Evolutionary conservation across 106 monocot species (phyloP), one percentile per base, ranked within the genome.

Genomic region (Alisma plantagoaquatica): DNA sequence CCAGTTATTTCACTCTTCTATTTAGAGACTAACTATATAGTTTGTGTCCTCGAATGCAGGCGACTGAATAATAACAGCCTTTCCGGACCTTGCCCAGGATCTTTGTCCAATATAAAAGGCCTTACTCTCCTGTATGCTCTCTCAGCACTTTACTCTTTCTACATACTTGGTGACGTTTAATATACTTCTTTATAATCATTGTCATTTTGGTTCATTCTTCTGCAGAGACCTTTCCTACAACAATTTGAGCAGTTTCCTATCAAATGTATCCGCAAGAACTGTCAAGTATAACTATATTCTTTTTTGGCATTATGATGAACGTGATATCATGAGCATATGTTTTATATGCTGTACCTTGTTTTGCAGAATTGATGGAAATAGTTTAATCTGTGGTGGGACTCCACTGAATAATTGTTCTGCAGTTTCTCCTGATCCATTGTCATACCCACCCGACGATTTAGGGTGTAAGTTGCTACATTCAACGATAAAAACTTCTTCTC

Each of bases 151-250:
- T 47, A 18, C 3, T 20, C 25, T 9, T 60, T 45, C 16, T 58
- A 10, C 17, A 18, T 23, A 19, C n/a, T n/a, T n/a, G n/a, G 29
- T 33, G 8, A 33, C 6, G 18, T 17, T 10, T 17, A 7, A 22
- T 35, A 4, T 43, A n/a, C 4, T 42, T 17, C 24, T 10, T 27
- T 63, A 27, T 41, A 41, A 12, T 15, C 43, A 53, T 27, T 29
- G 10, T n/a, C 1, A 46, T 33, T 10, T 18, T 32, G 17, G 46
- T 16, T 11, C 10, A 15, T 9, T 17, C 32, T 65, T 55, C 33
- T 49, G 20, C 58, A 96, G 94, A 51, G 94, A 96, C 73, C 75
- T 96, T 31, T 96, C 94, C n/a, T 88, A 73, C 54, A 96, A 96
- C 70, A 88, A 96, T 53, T 61, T 96, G 17, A 96, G 80, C 55